Evolutionary conservation across 192 early-diverging fungal species (phyloP), one percentile per base, ranked within the genome.

Genomic region (Coemansia sp.): DNA sequence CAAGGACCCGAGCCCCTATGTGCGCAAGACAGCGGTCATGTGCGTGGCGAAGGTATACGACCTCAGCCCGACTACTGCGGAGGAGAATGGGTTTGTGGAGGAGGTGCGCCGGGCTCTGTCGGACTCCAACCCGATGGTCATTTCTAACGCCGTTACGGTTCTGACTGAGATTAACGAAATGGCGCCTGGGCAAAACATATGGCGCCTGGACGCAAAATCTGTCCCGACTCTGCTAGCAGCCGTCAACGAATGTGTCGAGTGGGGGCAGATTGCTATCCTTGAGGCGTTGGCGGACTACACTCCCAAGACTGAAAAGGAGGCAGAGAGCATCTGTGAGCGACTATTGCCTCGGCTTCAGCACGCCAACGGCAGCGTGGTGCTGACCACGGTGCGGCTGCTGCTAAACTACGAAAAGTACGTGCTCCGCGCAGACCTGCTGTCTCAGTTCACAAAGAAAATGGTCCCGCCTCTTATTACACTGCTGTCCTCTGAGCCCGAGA

Each of bases 201-300:
- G 97, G 78, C 70, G 75, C 14, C 85, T 99, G 40, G 93, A 94
- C 58, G 68, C 83, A 14, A 63, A 73, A 21, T 84, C 85, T 11
- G 87, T 95, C 50, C 83, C 86, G 50, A 95, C 94, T 77, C 84
- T 99, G 71, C 77, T 99, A 70, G 87, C 92, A 9, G 96, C 96
- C 5, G 71, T 99, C 48, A 99, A 99, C 79, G 97, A 98, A 76
- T 98, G 96, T 74, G 93, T 92, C 37, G 97, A 99, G 88, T 99
- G 97, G 97, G 96, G 97, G 45, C 95, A 98, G 70, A 95, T 97
- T 59, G 90, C 93, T 43, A 97, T 99, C 63, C 82, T 99, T 7
- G 91, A 93, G 59, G 88, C 92, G 0, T 73, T 96, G 45, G 86
- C 87, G 16, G 88, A 89, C 16, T 96, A 95, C 69, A 73, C 75